Conservation (phyloP, 2,329 filamentous ascomycete species). For the Penicillium glabrum region DNA sequence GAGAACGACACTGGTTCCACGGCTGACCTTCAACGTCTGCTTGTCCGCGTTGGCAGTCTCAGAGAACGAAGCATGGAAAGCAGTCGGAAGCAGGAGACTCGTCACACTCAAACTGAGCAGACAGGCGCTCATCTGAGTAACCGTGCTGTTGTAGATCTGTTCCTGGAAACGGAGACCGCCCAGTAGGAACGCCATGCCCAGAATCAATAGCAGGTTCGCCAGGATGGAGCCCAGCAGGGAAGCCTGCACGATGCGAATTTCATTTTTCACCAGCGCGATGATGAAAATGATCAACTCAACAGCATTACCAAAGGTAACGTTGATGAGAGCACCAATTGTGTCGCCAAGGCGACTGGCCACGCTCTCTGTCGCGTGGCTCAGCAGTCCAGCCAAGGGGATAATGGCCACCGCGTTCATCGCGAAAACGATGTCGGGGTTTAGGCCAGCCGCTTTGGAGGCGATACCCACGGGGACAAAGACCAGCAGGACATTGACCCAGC, state of each 20-base stretch:
- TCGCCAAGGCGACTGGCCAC: conserved; percentile 72
- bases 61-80: conserved; percentile 85
- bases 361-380: conserved; percentile 73
- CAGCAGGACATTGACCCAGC: conserved; percentile 46
- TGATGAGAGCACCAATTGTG: conserved; percentile 70
- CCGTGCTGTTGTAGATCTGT: conserved; percentile 93
- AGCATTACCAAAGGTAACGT: conserved; percentile 76
- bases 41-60: conserved; percentile 62
- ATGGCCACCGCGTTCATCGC: conserved; percentile 75
- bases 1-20: conserved; percentile 82
- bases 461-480: conserved; percentile 45
- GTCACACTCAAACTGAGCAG: conserved; percentile 86
- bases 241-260: conserved; percentile 90
- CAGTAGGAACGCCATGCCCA: conserved; percentile 88
- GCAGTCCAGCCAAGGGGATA: conserved; percentile 69
- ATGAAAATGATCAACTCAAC: conserved; percentile 78
- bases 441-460: conserved; percentile 34
- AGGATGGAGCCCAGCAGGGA: conserved; percentile 87
- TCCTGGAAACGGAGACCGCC: conserved; percentile 85
- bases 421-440: conserved; percentile 65
- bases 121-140: conserved; percentile 95
- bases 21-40: conserved; percentile 78
- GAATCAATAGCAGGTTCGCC: conserved; percentile 80
- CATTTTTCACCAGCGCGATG: conserved; percentile 74
- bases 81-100: conserved; percentile 83